Conservation (phyloP, 352 stramenopile genomes). For the Phytophthora hybrid region DNA sequence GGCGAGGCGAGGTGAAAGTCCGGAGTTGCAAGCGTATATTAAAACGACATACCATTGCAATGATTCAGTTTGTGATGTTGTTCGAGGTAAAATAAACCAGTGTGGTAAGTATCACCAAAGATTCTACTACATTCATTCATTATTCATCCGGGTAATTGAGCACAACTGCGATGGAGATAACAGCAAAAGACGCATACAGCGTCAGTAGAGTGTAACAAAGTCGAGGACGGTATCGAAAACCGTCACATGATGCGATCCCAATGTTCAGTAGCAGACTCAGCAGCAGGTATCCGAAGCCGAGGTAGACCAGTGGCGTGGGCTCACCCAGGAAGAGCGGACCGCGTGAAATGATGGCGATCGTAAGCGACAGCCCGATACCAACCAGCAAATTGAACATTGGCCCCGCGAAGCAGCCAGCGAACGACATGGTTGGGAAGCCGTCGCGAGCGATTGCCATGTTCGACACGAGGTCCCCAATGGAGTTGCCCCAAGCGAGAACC, state of each 20-base stretch:
- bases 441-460: constrained; percentile 84
- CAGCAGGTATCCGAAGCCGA: constrained; percentile 76
- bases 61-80: neutral
- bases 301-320: constrained; percentile 65
- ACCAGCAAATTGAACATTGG: constrained; percentile 87
- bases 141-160: constrained; percentile 41
- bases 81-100: too few species aligned
- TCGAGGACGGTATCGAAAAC: constrained; percentile 64
- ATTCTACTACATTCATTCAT: constrained; percentile 3
- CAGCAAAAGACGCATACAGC: constrained; percentile 72
- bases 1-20: neutral
- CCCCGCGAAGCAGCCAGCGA: constrained; percentile 82
- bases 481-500: constrained; percentile 85
- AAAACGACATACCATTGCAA: neutral
- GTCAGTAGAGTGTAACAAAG: constrained; percentile 69
- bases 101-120: too few species aligned
- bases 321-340: constrained; percentile 66
- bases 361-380: constrained; percentile 73
- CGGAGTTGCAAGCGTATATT: neutral
- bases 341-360: constrained; percentile 61
- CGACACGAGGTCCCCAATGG: constrained; percentile 80
- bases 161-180: constrained; percentile 71
- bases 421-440: constrained; percentile 86
- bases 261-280: constrained; percentile 77
- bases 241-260: constrained; percentile 54